Percentiles rank a stretch among this genome's conserved stretches.
These are phyloP conservation scores for Loxodes magnus DNA, from an alignment of 73 alveolate species.

Conservation along the genomic window DNA sequence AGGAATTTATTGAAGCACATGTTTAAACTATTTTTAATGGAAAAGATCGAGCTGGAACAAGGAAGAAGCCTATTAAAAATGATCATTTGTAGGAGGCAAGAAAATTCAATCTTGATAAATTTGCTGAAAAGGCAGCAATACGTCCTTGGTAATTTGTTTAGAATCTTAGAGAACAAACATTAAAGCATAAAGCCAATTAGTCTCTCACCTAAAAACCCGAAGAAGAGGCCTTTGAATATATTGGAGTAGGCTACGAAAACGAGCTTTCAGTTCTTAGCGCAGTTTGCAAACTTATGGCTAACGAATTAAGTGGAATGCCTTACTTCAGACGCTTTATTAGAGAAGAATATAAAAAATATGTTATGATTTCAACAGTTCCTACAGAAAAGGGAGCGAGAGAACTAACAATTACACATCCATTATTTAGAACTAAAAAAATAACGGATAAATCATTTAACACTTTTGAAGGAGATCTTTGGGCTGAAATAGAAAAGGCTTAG, in stretches of 20 bases:
- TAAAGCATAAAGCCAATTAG: background rate
- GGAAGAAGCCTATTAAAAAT: too few relatives aligned
- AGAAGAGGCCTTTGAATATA: constrained; percentile 10
- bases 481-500: background rate
- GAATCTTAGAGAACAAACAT: background rate
- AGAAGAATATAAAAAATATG: constrained; percentile 4
- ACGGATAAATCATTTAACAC: constrained; percentile 6
- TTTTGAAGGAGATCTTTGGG: constrained; percentile 10
- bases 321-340: background rate
- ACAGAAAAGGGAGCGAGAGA: constrained; percentile 6
- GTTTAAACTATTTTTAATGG: background rate
- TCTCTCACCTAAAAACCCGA: background rate
- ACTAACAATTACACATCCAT: background rate
- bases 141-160: constrained; percentile 5
- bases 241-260: background rate
- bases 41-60: background rate
- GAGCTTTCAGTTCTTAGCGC: constrained; percentile 6
- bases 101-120: background rate
- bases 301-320: constrained; percentile 5
- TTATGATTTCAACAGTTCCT: constrained; percentile 4
- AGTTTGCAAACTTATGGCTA: constrained; percentile 4
- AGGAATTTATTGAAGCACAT: background rate
- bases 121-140: constrained; percentile 5
- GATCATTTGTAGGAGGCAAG: constrained; percentile 1
- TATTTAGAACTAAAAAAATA: background rate